Base-by-base conservation (phyloP, 192 early-diverging fungal genomes). In the Diversispora epigaea region DNA sequence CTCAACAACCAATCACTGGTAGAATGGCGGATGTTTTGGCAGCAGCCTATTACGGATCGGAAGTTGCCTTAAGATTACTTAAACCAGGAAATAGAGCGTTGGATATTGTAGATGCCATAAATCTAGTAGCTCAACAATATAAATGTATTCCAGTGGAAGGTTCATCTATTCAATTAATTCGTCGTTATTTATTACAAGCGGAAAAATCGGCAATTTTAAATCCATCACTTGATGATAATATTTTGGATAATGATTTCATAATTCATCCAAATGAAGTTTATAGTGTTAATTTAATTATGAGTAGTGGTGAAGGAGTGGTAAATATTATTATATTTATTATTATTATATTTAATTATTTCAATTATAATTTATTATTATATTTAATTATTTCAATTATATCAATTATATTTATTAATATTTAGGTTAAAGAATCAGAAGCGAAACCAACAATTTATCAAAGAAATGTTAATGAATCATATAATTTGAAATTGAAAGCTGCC, bases 41-140 rank as follows among this genome's bases (percentile, higher is more conserved):
- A 75, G 95, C 95, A 44, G 95, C 95, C 49, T 84, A 96, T 77
- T 88, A 87, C 55, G 91, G 91, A 44, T 80, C 87, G 75, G 94
- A 98, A 83, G 93, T 94, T 44, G 92, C 90, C 1, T 80, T 90
- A 49, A 89, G 92, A 57, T 84, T 93, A 80, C 80, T 97, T 67
- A 86, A 87, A 81, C 93, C 94, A 40, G 95, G 95, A 7, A 82
- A 82, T 79, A 88, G 80, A 56, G 78, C 79, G 67, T 78, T 86
- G 65, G 86, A 85, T 77, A 76, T 92, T 68, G 81, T 83, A 66
- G 81, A 86, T 80, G 88, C 86, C 1, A 87, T 93, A 70, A 78
- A 79, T 5, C 82, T 86, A 79, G 81, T 85, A 39, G 86, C 88
- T 69, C 21, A 85, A 76, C 73, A 83, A 3, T 94, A 89, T 81